Conservation (phyloP, 139 green algal species). For the Chloropicon primus region DNA sequence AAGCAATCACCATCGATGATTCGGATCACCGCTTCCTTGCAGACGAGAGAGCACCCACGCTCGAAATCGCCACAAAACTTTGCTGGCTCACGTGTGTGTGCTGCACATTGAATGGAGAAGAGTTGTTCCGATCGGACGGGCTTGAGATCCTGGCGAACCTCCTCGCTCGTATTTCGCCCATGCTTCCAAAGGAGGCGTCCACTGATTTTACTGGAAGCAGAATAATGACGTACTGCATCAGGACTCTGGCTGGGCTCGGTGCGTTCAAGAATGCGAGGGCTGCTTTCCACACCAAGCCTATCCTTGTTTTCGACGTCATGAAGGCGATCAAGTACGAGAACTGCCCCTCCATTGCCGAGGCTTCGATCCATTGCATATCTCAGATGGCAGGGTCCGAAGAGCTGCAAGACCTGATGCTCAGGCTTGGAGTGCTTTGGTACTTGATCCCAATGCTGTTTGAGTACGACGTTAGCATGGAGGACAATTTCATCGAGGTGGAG, state of each 20-base stretch:
- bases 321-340: constrained; percentile 34
- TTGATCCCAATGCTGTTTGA: constrained; percentile 62
- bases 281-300: neutral
- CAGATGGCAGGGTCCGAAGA: constrained; percentile 30
- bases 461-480: constrained; percentile 57
- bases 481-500: neutral
- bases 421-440: constrained; percentile 34
- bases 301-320: constrained; percentile 22
- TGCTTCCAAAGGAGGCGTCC: constrained; percentile 37
- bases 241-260: neutral
- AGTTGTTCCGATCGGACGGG: constrained; percentile 66
- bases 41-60: constrained; percentile 15
- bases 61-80: constrained; percentile 63
- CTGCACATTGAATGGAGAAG: constrained; percentile 67
- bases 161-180: constrained; percentile 46
- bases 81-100: constrained; percentile 72
- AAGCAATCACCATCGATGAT: constrained; percentile 20
- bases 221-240: neutral
- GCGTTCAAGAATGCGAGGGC: neutral
- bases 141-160: constrained; percentile 46
- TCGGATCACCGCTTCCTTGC: constrained; percentile 16
- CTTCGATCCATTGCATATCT: constrained; percentile 43
- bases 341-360: constrained; percentile 49
- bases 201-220: neutral
- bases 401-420: constrained; percentile 45